phyloP scores from a whole-genome alignment of 2,329 filamentous ascomycete species.

The Aspergillus pseudoviridinutans region DNA sequence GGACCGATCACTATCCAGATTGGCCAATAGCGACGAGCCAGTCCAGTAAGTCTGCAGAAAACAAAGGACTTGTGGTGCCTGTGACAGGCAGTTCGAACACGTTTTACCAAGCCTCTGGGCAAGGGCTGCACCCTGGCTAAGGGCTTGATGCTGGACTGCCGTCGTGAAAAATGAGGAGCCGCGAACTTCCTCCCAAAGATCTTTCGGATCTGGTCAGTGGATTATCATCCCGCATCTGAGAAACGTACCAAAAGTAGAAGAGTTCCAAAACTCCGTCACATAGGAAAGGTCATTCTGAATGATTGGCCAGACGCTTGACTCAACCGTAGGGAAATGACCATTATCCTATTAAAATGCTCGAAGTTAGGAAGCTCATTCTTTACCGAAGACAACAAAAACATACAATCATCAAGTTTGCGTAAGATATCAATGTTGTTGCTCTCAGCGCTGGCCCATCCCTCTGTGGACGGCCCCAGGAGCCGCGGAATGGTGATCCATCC shows the following conservation, averaged over 20 bases:
- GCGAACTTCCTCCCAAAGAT: constrained; percentile 76
- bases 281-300: constrained; percentile 72
- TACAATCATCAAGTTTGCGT: constrained; percentile 67
- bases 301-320: constrained; percentile 64
- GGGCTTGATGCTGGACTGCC: constrained; percentile 61
- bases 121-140: constrained; percentile 57
- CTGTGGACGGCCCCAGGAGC: constrained; percentile 72
- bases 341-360: constrained; percentile 38
- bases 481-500: constrained; percentile 58
- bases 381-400: background rate
- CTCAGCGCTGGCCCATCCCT: constrained; percentile 74
- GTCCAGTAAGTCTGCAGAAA: constrained; percentile 73
- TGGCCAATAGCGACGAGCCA: constrained; percentile 62
- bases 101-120: constrained; percentile 60
- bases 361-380: background rate
- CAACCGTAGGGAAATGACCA: constrained; percentile 50
- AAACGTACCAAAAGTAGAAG: constrained; percentile 50
- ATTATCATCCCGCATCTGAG: background rate
- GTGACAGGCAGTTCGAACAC: constrained; percentile 57
- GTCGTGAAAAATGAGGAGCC: constrained; percentile 76
- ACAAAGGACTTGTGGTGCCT: constrained; percentile 68
- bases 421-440: constrained; percentile 68
- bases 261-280: constrained; percentile 67
- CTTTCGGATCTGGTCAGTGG: constrained; percentile 3
- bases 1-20: constrained; percentile 61